Evolutionary conservation across 2,329 filamentous ascomycete genomes (phyloP).

Genomic region (Fusarium sp.): DNA sequence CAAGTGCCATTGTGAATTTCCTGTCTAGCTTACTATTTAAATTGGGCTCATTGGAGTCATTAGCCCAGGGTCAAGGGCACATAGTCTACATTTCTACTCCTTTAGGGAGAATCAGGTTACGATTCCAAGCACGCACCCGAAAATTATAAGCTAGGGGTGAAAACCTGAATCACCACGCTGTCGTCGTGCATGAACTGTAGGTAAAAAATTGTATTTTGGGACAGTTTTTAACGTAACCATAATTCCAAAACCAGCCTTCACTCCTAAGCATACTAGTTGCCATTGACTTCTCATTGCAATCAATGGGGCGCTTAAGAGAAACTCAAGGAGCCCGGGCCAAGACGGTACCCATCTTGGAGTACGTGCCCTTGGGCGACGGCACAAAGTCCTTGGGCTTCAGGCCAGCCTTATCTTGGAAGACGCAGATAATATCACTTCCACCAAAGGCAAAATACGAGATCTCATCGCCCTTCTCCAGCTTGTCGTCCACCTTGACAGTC

Average conservation of each 20-base stretch:
- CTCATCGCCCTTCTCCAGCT: constrained; percentile 55
- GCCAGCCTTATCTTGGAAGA: constrained; percentile 50
- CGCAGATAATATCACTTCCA: constrained; percentile 56
- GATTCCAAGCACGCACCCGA: background rate
- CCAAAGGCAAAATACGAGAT: constrained; percentile 59
- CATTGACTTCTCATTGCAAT: background rate
- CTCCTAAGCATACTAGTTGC: background rate
- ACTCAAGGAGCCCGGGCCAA: constrained; percentile 22
- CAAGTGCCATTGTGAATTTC: background rate
- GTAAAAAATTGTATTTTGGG: background rate
- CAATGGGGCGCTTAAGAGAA: background rate
- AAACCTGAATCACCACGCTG: background rate
- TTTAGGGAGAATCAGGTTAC: background rate
- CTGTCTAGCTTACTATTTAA: too few relatives aligned
- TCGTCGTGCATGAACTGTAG: background rate
- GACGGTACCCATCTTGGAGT: constrained; percentile 38
- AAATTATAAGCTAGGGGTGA: background rate
- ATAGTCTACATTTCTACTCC: background rate
- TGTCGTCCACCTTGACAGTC: constrained; percentile 40
- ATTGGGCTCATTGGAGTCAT: background rate
- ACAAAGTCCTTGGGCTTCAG: constrained; percentile 34
- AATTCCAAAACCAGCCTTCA: background rate
- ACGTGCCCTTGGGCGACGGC: constrained; percentile 18
- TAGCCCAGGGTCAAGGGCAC: background rate
- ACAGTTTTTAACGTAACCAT: background rate